A percentile compares a stretch with the other conserved stretches of the same genome.
Conservation (phyloP, 2,329 filamentous ascomycete species). For the Colletotrichum tofieldiae region DNA sequence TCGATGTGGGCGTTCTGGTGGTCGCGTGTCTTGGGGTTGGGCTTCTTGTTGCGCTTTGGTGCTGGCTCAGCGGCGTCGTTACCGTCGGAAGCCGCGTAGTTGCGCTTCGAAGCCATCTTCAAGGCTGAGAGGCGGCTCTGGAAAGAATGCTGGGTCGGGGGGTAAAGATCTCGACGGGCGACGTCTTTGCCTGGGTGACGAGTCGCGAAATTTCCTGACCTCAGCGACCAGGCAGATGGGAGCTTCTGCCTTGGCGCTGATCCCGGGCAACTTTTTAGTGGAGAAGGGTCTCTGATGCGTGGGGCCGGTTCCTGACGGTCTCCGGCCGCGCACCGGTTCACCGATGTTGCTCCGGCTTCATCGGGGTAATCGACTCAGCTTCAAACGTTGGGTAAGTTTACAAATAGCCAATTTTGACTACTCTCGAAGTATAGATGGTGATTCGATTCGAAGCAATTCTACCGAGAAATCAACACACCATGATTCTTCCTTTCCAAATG, state of each 20-base stretch:
- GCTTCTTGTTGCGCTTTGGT: slow-evolving; percentile 46
- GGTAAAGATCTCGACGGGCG: neutral
- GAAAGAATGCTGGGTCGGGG: neutral
- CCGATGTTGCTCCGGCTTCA: neutral
- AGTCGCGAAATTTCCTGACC: slow-evolving; percentile 25
- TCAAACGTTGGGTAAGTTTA: neutral
- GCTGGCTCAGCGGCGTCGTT: slow-evolving; percentile 48
- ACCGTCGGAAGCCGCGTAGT: slow-evolving; percentile 50
- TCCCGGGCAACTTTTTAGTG: slow-evolving; percentile 24
- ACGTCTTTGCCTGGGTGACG: neutral
- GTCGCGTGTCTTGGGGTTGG: slow-evolving; percentile 53
- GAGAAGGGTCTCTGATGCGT: neutral
- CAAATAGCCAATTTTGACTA: too few relatives aligned
- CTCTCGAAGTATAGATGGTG: too few relatives aligned
- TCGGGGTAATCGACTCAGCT: neutral
- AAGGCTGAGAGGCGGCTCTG: neutral
- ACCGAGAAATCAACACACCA: too few relatives aligned
- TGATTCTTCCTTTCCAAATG: too few relatives aligned
- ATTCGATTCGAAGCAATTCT: too few relatives aligned
- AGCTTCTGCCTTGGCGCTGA: slow-evolving; percentile 14
- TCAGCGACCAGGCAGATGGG: neutral
- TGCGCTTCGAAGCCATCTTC: slow-evolving; percentile 56
- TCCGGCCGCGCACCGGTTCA: neutral
- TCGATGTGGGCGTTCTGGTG: slow-evolving; percentile 67
- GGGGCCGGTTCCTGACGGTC: slow-evolving; percentile 1